Evolutionary conservation across 805 yeast genomes (phyloP).

Genomic region (Candida takata): DNA sequence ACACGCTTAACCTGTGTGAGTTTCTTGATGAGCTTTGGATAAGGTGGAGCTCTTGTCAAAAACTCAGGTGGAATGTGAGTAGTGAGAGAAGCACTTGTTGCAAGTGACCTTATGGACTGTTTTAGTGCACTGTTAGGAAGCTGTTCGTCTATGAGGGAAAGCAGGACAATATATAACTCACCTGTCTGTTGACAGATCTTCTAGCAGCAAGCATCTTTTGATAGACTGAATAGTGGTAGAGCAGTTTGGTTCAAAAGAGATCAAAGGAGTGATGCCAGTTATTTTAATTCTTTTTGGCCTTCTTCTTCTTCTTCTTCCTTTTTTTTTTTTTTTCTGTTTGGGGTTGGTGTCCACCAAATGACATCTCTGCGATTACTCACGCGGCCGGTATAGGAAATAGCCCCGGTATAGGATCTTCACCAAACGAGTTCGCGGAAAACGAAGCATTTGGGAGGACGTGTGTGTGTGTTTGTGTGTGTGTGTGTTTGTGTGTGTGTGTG

Average conservation of each 20-base stretch:
- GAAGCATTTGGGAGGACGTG: too few species aligned
- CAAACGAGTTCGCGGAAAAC: neutral
- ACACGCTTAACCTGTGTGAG: slow-evolving; percentile 57
- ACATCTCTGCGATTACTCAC: slow-evolving; percentile 5
- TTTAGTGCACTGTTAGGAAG: too few species aligned
- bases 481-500: too few species aligned
- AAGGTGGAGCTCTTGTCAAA: slow-evolving; percentile 79
- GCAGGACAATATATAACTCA: too few species aligned
- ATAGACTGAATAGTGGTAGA: neutral
- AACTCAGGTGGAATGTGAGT: slow-evolving; percentile 45
- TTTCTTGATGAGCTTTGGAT: slow-evolving; percentile 62
- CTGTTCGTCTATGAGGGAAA: too few species aligned
- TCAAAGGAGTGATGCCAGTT: too few species aligned
- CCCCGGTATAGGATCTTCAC: neutral
- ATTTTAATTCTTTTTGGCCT: too few species aligned
- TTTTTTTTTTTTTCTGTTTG: too few species aligned
- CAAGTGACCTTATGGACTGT: slow-evolving; percentile 3
- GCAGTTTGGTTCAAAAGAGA: neutral
- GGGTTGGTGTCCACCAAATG: slow-evolving; percentile 3
- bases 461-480: too few species aligned
- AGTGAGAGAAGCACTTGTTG: slow-evolving; percentile 4
- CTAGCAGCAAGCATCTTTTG: slow-evolving; percentile 2
- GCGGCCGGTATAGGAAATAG: neutral
- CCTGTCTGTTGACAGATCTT: slow-evolving; percentile 1
- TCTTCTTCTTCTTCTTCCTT: too few species aligned